These are phyloP conservation scores for Lecanicillium sp. DNA, from an alignment of 2,329 filamentous ascomycete genomes.

Conservation along the genomic window DNA sequence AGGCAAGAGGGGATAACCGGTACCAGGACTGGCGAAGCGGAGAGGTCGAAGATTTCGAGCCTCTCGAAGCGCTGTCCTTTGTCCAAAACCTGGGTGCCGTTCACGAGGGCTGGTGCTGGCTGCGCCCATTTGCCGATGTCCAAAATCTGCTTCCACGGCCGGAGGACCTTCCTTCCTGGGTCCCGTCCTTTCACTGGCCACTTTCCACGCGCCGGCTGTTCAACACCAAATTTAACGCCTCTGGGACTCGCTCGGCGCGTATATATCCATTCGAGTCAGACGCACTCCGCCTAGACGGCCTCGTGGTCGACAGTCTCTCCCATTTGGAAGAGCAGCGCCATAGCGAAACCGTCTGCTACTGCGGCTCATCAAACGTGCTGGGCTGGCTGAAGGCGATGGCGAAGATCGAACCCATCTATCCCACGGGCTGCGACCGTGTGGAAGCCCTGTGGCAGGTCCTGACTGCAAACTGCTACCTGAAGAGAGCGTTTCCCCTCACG, in stretches of 20 bases:
- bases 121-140: slow-evolving; percentile 10
- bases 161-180: slow-evolving; percentile 10
- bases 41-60: slow-evolving; percentile 8
- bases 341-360: not conserved
- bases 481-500: slow-evolving; percentile 7
- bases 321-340: not conserved
- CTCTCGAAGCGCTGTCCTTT: slow-evolving; percentile 8
- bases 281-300: slow-evolving; percentile 2
- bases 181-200: slow-evolving; percentile 12
- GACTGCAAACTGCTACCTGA: slow-evolving; percentile 11
- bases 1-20: slow-evolving; percentile 12
- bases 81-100: slow-evolving; percentile 1
- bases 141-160: slow-evolving; percentile 4
- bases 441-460: slow-evolving; percentile 13
- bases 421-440: slow-evolving; percentile 10
- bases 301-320: slow-evolving; percentile 5
- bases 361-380: slow-evolving; percentile 2
- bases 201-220: not conserved
- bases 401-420: not conserved
- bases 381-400: slow-evolving; percentile 5
- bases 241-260: not conserved
- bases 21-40: slow-evolving; percentile 11
- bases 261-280: slow-evolving; percentile 1
- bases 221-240: slow-evolving; percentile 9
- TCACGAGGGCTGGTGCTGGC: slow-evolving; percentile 8